A percentile compares a stretch with the other conserved stretches of the same genome.
Evolutionary conservation across 2,329 filamentous ascomycete species (phyloP).

Genomic region (Penicillium sp.): DNA sequence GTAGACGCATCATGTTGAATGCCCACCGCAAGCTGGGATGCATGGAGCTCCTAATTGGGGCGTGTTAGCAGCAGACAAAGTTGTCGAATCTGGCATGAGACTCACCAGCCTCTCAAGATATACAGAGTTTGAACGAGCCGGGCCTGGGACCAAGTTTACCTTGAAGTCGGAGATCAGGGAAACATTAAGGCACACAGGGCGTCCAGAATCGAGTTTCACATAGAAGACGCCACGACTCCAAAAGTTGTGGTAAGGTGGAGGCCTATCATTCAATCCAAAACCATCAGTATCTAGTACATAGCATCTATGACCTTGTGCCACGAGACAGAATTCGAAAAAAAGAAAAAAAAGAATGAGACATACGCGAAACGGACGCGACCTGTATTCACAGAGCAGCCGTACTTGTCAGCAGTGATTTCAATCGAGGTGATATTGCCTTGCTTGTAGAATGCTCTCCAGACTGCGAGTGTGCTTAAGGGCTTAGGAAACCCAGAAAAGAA

Average conservation of each 20-base stretch:
- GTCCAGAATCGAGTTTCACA: slow-evolving; percentile 28
- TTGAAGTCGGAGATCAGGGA: slow-evolving; percentile 14
- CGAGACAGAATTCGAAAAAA: not conserved
- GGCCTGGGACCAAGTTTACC: slow-evolving; percentile 31
- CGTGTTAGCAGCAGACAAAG: not conserved
- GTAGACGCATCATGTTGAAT: slow-evolving; percentile 52
- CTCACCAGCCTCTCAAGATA: slow-evolving; percentile 41
- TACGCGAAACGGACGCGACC: slow-evolving; percentile 57
- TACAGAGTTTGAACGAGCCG: slow-evolving; percentile 28
- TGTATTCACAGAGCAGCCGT: slow-evolving; percentile 39
- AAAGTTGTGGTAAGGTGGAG: slow-evolving; percentile 53
- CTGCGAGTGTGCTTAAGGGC: slow-evolving; percentile 33
- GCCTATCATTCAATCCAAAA: slow-evolving; percentile 30
- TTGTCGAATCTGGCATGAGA: not conserved
- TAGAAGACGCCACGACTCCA: slow-evolving; percentile 42
- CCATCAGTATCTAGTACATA: not conserved
- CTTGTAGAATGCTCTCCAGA: slow-evolving; percentile 54
- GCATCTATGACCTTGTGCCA: no score
- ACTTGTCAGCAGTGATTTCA: slow-evolving; percentile 51
- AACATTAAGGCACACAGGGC: not conserved
- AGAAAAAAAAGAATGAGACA: slow-evolving; percentile 3
- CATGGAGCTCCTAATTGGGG: slow-evolving; percentile 39
- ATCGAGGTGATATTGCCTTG: slow-evolving; percentile 57
- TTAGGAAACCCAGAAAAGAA: slow-evolving; percentile 35
- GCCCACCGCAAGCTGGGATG: slow-evolving; percentile 60